A percentile compares a stretch with the other conserved stretches of the same genome.
Conservation (phyloP, 345 rosid species). For the Brassica cretica region DNA sequence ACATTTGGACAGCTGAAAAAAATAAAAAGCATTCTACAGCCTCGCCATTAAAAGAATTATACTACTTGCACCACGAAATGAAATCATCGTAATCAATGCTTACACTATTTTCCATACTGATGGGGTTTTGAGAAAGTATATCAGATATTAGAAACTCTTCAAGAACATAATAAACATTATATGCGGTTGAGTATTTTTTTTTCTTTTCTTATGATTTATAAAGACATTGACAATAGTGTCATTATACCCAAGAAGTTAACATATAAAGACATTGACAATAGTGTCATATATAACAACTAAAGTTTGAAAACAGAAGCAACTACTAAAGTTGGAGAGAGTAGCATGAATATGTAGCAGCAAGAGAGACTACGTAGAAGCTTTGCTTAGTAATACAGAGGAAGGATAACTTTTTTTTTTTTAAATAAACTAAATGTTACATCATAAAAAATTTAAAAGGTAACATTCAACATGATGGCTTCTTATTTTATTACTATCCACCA, state of each 20-base stretch:
- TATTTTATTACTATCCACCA: constrained; percentile 4
- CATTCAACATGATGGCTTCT: constrained; percentile 1
- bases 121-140: too few species aligned
- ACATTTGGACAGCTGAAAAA: too few species aligned
- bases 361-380: background rate
- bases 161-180: too few species aligned
- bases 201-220: too few species aligned
- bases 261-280: background rate
- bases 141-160: too few species aligned
- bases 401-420: background rate
- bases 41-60: too few species aligned
- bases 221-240: too few species aligned
- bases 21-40: too few species aligned
- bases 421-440: background rate
- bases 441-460: background rate
- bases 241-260: background rate
- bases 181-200: too few species aligned
- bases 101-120: too few species aligned
- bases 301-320: background rate
- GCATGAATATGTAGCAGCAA: background rate
- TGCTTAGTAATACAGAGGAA: background rate
- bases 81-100: too few species aligned
- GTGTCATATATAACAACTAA: background rate
- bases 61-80: too few species aligned
- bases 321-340: background rate